phyloP scores from a whole-genome alignment of 2,329 filamentous ascomycete species.

The Pestalotiopsis sp. region DNA sequence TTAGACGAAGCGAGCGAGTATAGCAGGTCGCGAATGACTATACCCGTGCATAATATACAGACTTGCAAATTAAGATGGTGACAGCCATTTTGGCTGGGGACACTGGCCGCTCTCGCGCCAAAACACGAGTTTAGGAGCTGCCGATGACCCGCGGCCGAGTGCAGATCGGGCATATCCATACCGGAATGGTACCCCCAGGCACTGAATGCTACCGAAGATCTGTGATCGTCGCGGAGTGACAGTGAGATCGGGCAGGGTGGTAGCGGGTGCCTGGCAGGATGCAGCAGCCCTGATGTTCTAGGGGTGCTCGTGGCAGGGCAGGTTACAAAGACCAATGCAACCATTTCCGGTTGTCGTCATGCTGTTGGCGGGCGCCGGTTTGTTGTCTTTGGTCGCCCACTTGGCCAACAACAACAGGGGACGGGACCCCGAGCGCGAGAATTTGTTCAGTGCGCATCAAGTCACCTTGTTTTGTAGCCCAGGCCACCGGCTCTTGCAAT shows the following conservation, averaged over 20 bases:
- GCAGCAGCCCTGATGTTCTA: no score
- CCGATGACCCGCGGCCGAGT: background rate
- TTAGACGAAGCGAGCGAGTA: no score
- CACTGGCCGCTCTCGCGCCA: background rate
- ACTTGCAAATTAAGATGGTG: background rate
- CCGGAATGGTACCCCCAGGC: background rate
- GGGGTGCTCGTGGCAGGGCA: no score
- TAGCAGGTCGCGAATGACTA: background rate
- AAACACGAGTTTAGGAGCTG: background rate
- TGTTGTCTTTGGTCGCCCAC: background rate
- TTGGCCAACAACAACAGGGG: background rate
- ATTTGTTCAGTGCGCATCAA: no score
- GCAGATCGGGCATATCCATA: background rate
- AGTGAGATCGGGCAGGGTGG: background rate
- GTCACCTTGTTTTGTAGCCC: background rate
- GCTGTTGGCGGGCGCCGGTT: no score
- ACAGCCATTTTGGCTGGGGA: background rate
- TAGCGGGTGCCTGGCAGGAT: background rate
- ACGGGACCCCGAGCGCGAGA: no score
- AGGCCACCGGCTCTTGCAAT: background rate
- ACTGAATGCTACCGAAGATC: background rate
- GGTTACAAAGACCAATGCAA: no score
- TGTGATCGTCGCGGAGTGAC: background rate
- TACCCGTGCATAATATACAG: background rate
- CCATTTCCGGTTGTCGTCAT: no score